Percentiles rank a stretch among this genome's conserved stretches.
Evolutionary conservation across 2,329 filamentous ascomycete species (phyloP).

Genomic region (Scedosporium minutisporum): DNA sequence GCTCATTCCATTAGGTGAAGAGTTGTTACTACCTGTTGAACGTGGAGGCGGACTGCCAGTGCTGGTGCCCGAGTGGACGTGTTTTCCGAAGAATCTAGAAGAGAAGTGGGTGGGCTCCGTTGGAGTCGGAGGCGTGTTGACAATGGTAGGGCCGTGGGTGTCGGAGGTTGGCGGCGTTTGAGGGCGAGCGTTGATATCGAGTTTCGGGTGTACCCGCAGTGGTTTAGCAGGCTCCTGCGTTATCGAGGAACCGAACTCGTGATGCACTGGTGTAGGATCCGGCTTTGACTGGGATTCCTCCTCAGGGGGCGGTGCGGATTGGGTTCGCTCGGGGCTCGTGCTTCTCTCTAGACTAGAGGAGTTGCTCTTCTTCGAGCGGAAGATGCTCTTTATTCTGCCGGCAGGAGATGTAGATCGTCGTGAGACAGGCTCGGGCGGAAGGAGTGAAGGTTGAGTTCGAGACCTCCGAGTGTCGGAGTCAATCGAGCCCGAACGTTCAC

Average conservation of each 20-base stretch:
- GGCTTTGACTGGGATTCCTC: not conserved
- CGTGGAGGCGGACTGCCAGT: constrained; percentile 8
- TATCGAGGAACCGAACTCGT: not conserved
- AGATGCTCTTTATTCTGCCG: constrained; percentile 62
- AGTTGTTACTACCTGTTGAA: constrained; percentile 5
- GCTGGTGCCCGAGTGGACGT: constrained; percentile 13
- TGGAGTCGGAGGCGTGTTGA: constrained; percentile 58
- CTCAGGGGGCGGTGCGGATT: constrained; percentile 8
- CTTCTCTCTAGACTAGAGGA: constrained; percentile 22
- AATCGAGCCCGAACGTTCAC: constrained; percentile 19
- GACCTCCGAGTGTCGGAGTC: constrained; percentile 21
- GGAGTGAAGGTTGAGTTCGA: constrained; percentile 18
- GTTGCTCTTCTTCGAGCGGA: constrained; percentile 44
- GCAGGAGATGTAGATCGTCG: constrained; percentile 60
- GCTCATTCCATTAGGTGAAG: constrained; percentile 2
- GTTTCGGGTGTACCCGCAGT: constrained; percentile 11
- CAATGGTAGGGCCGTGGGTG: constrained; percentile 42
- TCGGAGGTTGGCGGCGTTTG: constrained; percentile 39
- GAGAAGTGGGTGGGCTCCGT: constrained; percentile 29
- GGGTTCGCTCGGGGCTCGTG: constrained; percentile 24
- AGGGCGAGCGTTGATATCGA: constrained; percentile 25
- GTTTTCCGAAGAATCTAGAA: constrained; percentile 11
- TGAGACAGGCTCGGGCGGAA: constrained; percentile 30
- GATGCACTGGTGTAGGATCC: not conserved
- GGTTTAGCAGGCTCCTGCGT: not conserved